Evolutionary conservation across 441 rosid genomes (phyloP).

Genomic region (Croton setiger): DNA sequence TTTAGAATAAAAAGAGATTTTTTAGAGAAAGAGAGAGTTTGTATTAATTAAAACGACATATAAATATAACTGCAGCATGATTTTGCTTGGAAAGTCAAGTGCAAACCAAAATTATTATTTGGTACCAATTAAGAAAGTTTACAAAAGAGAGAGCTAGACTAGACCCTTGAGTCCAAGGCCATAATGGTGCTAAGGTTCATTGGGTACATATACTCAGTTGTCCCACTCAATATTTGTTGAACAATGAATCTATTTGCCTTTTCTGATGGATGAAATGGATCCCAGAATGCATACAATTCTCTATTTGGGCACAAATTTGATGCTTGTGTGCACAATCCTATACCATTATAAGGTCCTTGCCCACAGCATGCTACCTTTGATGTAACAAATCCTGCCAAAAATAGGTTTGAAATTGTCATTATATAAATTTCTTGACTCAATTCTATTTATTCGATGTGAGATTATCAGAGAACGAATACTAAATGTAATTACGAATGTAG

Average conservation of each 20-base stretch:
- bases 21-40: no score
- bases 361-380: slow-evolving; percentile 60
- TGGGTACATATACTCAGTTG: slow-evolving; percentile 42
- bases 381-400: slow-evolving; percentile 44
- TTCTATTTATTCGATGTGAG: no score
- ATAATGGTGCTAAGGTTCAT: slow-evolving; percentile 56
- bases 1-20: no score
- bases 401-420: no score
- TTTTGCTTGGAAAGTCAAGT: no score
- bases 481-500: no score
- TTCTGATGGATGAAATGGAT: slow-evolving; percentile 62
- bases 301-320: slow-evolving; percentile 55
- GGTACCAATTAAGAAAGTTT: not conserved
- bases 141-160: not conserved
- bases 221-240: slow-evolving; percentile 35
- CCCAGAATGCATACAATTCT: slow-evolving; percentile 53
- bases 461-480: no score
- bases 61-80: no score
- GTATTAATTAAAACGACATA: no score
- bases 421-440: no score
- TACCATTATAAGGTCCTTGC: slow-evolving; percentile 56
- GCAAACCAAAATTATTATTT: no score
- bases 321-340: slow-evolving; percentile 47
- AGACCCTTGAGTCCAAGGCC: slow-evolving; percentile 34
- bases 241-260: slow-evolving; percentile 45